Evolutionary conservation across 75 land plant species (phyloP).

Genomic region (Sequoia sempervirens): DNA sequence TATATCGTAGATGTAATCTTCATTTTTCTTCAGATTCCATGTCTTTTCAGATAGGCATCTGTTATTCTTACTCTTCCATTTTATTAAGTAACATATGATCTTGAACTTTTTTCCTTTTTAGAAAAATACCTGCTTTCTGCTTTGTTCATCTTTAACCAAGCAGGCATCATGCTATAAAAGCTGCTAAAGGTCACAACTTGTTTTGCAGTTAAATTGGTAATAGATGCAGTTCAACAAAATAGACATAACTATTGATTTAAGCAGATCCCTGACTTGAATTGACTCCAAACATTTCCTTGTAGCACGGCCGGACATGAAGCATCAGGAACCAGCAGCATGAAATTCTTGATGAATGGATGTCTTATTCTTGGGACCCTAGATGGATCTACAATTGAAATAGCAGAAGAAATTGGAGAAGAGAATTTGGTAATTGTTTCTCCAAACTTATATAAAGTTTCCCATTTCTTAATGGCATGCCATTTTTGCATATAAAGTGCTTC

Average conservation of each 20-base stretch:
- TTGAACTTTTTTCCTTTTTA: neutral
- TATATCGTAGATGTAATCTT: neutral
- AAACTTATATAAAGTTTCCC: neutral
- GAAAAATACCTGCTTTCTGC: neutral
- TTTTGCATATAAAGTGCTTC: neutral
- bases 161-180: neutral
- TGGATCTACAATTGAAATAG: conserved; percentile 70
- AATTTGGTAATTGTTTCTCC: conserved; percentile 43
- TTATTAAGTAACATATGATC: neutral
- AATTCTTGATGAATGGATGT: conserved; percentile 84
- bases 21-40: neutral
- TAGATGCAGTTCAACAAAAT: neutral
- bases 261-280: neutral
- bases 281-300: neutral
- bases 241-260: neutral
- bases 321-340: conserved; percentile 76
- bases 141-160: neutral
- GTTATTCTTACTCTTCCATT: neutral
- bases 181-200: neutral
- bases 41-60: neutral
- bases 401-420: conserved; percentile 71
- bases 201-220: neutral
- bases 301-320: conserved; percentile 85
- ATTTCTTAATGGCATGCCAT: neutral
- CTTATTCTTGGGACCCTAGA: conserved; percentile 63